Percentiles rank a stretch among this genome's conserved stretches.
Evolutionary conservation across 305 asterid species (phyloP).

Genomic region (Rubia balearica): DNA sequence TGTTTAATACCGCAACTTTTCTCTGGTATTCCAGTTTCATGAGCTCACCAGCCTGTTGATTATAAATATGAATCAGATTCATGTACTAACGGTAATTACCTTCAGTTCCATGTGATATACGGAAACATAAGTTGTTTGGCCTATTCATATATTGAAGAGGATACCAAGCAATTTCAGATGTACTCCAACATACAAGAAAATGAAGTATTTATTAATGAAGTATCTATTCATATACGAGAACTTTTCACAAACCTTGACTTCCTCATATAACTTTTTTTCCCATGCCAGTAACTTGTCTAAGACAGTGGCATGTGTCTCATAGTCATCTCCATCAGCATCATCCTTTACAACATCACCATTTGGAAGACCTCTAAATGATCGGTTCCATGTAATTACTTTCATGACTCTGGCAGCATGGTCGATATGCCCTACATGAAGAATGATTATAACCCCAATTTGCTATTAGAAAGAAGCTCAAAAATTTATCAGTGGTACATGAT

Average conservation of each 20-base stretch:
- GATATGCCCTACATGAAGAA: conserved; percentile 63
- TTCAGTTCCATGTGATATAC: neutral
- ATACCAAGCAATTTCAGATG: neutral
- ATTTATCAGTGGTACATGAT: neutral
- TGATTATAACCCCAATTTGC: conserved; percentile 12
- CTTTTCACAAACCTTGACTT: conserved; percentile 63
- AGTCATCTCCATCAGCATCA: conserved; percentile 49
- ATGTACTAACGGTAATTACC: neutral
- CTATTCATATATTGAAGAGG: neutral
- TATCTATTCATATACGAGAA: too few species aligned
- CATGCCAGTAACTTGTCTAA: conserved; percentile 93
- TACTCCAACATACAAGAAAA: neutral
- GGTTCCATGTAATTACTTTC: conserved; percentile 98
- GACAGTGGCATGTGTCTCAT: conserved; percentile 93
- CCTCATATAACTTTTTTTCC: conserved; percentile 98
- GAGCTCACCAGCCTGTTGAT: conserved; percentile 70
- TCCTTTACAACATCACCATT: conserved; percentile 53
- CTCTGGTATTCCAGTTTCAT: conserved; percentile 88
- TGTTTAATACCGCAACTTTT: conserved; percentile 64
- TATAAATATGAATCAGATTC: conserved; percentile 8
- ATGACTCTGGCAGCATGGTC: conserved; percentile 93
- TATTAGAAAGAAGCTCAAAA: neutral
- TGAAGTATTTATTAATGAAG: neutral
- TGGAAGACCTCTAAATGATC: conserved; percentile 64
- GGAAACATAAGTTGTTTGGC: conserved; percentile 1